Conservation (phyloP, 208 protist genomes). For the Acanthamoeba healyi region DNA sequence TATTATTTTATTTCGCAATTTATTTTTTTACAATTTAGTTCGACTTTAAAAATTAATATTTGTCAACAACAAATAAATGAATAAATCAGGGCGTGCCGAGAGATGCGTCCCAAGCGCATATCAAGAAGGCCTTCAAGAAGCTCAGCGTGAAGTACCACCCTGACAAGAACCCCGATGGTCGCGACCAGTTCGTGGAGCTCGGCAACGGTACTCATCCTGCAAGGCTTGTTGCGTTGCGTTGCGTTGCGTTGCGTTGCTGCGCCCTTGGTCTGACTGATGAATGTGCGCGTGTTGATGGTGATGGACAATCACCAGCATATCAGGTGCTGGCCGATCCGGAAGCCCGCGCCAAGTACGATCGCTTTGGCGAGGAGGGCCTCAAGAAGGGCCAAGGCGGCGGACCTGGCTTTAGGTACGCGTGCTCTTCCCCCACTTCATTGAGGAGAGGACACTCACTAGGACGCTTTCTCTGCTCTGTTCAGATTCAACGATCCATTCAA, state of each 20-base stretch:
- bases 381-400: slow-evolving; percentile 89
- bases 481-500: slow-evolving; percentile 72
- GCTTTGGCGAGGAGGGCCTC: slow-evolving; percentile 87
- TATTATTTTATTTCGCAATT: neutral
- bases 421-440: neutral
- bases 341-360: slow-evolving; percentile 87
- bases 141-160: slow-evolving; percentile 88
- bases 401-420: slow-evolving; percentile 17
- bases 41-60: neutral
- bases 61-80: neutral
- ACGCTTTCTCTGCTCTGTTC: neutral
- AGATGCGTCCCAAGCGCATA: slow-evolving; percentile 83
- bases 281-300: neutral
- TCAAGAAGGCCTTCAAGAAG: slow-evolving; percentile 88
- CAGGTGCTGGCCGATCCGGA: slow-evolving; percentile 87
- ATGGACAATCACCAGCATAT: slow-evolving; percentile 81
- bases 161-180: slow-evolving; percentile 85
- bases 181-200: slow-evolving; percentile 59
- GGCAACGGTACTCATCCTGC: neutral
- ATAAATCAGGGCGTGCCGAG: slow-evolving; percentile 74
- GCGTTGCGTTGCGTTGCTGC: no score
- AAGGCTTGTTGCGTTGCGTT: slow-evolving; percentile 85
- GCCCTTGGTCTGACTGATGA: no score
- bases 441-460: no score
- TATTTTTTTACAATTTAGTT: neutral